These are phyloP conservation scores for Trametes elegans DNA, from an alignment of 768 basidiomycete species.

Conservation along the genomic window DNA sequence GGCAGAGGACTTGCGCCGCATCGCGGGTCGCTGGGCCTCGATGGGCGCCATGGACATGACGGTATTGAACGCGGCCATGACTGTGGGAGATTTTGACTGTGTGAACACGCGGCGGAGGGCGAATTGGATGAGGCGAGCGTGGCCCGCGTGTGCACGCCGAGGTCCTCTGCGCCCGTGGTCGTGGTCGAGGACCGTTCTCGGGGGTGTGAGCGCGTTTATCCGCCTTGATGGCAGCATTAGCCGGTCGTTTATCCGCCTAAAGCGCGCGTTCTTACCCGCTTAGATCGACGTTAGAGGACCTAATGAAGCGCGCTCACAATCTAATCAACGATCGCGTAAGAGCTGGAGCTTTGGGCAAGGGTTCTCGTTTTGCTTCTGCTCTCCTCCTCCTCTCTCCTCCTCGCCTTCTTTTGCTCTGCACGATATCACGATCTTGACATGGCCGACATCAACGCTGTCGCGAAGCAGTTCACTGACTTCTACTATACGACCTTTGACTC, in stretches of 20 bases:
- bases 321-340: constrained; percentile 23
- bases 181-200: not conserved
- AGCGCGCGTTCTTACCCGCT: constrained; percentile 5
- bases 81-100: constrained; percentile 10
- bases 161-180: not conserved
- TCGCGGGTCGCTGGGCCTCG: constrained; percentile 42
- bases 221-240: not conserved
- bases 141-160: too few species aligned
- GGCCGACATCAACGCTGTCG: constrained; percentile 74
- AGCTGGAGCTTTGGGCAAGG: constrained; percentile 15
- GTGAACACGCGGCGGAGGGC: constrained; percentile 11
- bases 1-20: constrained; percentile 85
- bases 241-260: not conserved
- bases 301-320: constrained; percentile 9
- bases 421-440: constrained; percentile 35
- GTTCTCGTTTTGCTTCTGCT: constrained; percentile 5
- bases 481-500: constrained; percentile 82
- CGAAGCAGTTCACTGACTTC: constrained; percentile 74
- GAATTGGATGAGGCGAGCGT: constrained; percentile 4
- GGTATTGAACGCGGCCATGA: constrained; percentile 28
- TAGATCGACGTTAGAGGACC: constrained; percentile 1
- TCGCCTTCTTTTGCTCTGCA: constrained; percentile 16
- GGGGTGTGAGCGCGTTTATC: not conserved
- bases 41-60: constrained; percentile 27
- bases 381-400: constrained; percentile 21